Percentiles rank a stretch among this genome's conserved stretches.
phyloP scores from a whole-genome alignment of 2,329 filamentous ascomycete species.

The Paraphaeosphaeria sporulosa region DNA sequence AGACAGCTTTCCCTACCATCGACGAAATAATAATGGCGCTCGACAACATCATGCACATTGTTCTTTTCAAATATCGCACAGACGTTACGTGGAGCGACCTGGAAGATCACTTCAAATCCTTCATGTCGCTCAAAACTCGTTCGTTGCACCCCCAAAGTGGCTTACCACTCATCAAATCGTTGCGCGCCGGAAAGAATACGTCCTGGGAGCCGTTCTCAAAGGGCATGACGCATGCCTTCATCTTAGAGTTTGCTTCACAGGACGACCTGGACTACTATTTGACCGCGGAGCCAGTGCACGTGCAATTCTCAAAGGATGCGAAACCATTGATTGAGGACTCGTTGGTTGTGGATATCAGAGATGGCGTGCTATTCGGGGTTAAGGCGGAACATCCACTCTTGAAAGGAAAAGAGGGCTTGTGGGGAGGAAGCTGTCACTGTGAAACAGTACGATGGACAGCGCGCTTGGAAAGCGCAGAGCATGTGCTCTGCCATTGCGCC shows the following conservation, averaged over 20 bases:
- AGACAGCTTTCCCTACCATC: background rate
- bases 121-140: constrained; percentile 33
- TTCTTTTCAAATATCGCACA: constrained; percentile 45
- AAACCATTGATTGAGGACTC: constrained; percentile 42
- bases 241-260: constrained; percentile 44
- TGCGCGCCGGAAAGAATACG: constrained; percentile 45
- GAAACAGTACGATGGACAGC: constrained; percentile 35
- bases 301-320: constrained; percentile 37
- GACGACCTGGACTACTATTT: constrained; percentile 47
- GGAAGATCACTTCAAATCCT: constrained; percentile 41
- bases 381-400: constrained; percentile 28
- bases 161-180: constrained; percentile 40
- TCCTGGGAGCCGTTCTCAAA: constrained; percentile 43
- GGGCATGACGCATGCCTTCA: constrained; percentile 46
- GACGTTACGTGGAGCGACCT: constrained; percentile 43
- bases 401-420: constrained; percentile 16
- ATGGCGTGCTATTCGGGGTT: constrained; percentile 43
- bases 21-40: constrained; percentile 4
- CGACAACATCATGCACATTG: constrained; percentile 43
- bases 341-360: constrained; percentile 43
- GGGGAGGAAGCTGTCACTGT: constrained; percentile 44
- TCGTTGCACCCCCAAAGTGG: constrained; percentile 35
- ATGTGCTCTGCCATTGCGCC: constrained; percentile 48
- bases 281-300: constrained; percentile 39
- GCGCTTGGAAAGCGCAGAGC: constrained; percentile 33